phyloP scores from a whole-genome alignment of 108 stramenopile genomes.

The Parmales sp. region DNA sequence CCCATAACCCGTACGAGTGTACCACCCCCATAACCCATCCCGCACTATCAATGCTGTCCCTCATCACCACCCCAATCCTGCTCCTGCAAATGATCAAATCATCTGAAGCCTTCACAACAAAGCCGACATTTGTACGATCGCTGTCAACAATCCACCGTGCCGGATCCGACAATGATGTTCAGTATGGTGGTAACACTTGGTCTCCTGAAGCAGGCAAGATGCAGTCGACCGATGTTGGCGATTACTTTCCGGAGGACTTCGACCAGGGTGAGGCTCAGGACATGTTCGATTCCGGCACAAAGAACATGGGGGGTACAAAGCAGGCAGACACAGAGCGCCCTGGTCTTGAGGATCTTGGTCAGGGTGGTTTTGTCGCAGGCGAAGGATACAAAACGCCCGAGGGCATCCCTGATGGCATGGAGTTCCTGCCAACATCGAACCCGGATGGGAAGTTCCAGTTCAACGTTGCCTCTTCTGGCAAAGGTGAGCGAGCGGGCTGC shows the following conservation, averaged over 20 bases:
- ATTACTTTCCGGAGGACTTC: conserved; percentile 74
- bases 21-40: too few relatives aligned
- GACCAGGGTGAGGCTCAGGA: conserved; percentile 40
- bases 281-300: conserved; percentile 50
- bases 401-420: conserved; percentile 60
- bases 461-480: conserved; percentile 45
- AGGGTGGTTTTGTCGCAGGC: conserved; percentile 49
- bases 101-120: too few relatives aligned
- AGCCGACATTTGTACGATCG: too few relatives aligned
- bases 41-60: too few relatives aligned
- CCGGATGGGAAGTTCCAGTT: conserved; percentile 50
- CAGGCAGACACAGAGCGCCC: conserved; percentile 54
- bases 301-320: conserved; percentile 18
- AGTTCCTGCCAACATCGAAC: conserved; percentile 59
- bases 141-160: too few relatives aligned
- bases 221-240: conserved; percentile 61
- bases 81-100: too few relatives aligned
- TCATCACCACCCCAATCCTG: too few relatives aligned
- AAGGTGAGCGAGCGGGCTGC: conserved; percentile 33
- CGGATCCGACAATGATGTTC: too few relatives aligned
- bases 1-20: too few relatives aligned
- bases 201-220: not conserved
- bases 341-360: conserved; percentile 67
- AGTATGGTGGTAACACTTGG: conserved; percentile 8
- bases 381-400: conserved; percentile 49